Base-by-base conservation (phyloP, 106 monocot genomes). In the Cymbidium sinense region DNA sequence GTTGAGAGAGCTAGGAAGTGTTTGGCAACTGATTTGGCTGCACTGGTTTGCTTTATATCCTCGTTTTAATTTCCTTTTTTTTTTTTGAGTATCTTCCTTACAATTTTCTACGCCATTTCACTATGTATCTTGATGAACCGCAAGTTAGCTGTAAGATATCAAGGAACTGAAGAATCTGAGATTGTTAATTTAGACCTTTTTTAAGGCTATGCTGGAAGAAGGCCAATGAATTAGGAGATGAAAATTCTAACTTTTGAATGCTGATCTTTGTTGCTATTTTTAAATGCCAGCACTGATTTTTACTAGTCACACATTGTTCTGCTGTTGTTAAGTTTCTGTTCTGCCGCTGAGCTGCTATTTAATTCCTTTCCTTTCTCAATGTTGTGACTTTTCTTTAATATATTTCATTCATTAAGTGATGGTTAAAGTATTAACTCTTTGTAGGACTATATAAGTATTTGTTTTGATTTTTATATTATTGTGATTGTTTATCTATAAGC, bases 1-100 rank as follows among this genome's bases (percentile, higher is more conserved):
- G 95, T 99, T 75, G 99, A 99, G 78, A 86, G 85, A 81, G 99
- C 99, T 74, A 90, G 99, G 78, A 95, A 91, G 62, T 99, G 99
- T 77, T 82, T 99, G 84, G 99, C 99, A 82, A 93, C 92, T 23
- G 99, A 99, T 73, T 76, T 99, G 33, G 95, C 99, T 69, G 99
- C 95, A 83, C 75, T 99, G 90, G 99, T 95, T 82, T 82, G 88
- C 55, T 70, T 80, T 8, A 77, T 75, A 29, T 3, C 34, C 5
- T 77, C 20, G 29, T 11, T 65, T n/a, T 47, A 70, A 33, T 15
- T 62, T 33, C 67, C n/a, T 2, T 67, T 47, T 67, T 39, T 7
- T 7, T 58, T 58, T 58, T 58, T 23, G 5, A 58, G 58, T n/a
- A 23, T 58, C 58, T 58, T 58, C 23, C 23, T 20, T 58, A 23